Percentiles rank a stretch among this genome's conserved stretches.
phyloP scores from a whole-genome alignment of 495 filamentous ascomycete genomes.

The Bombardia bombarda region DNA sequence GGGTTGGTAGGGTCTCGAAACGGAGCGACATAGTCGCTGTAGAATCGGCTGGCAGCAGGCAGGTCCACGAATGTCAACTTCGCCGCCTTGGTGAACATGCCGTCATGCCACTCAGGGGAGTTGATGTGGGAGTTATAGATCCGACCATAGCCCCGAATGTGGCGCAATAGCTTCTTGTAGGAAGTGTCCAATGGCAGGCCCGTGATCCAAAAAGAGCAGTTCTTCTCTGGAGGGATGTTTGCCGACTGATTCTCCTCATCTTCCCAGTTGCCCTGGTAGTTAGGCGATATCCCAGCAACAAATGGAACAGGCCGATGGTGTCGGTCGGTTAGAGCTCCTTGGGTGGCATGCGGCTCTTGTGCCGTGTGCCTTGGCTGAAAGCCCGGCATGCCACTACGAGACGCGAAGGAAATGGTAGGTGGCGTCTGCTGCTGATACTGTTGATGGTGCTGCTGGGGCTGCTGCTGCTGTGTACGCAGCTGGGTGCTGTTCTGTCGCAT shows the following conservation, averaged over 20 bases:
- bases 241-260: constrained; percentile 21
- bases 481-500: too few species aligned
- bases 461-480: too few species aligned
- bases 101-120: constrained; percentile 7
- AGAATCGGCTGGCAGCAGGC: constrained; percentile 4
- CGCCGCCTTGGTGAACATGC: constrained; percentile 19
- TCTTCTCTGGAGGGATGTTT: constrained; percentile 17
- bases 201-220: constrained; percentile 30
- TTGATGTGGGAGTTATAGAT: constrained; percentile 31
- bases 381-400: not conserved
- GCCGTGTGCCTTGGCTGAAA: not conserved
- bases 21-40: not conserved
- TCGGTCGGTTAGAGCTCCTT: not conserved
- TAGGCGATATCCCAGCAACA: constrained; percentile 4
- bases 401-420: too few species aligned
- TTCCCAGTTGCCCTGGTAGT: constrained; percentile 24
- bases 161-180: constrained; percentile 15
- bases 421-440: not conserved
- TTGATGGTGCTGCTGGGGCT: not conserved
- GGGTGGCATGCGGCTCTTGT: not conserved
- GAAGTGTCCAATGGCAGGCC: constrained; percentile 22
- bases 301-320: not conserved
- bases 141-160: constrained; percentile 25
- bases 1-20: not conserved
- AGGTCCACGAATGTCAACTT: constrained; percentile 34